These are phyloP conservation scores for Rubus parviflorus DNA, from an alignment of 306 rosid genomes.

Conservation along the genomic window DNA sequence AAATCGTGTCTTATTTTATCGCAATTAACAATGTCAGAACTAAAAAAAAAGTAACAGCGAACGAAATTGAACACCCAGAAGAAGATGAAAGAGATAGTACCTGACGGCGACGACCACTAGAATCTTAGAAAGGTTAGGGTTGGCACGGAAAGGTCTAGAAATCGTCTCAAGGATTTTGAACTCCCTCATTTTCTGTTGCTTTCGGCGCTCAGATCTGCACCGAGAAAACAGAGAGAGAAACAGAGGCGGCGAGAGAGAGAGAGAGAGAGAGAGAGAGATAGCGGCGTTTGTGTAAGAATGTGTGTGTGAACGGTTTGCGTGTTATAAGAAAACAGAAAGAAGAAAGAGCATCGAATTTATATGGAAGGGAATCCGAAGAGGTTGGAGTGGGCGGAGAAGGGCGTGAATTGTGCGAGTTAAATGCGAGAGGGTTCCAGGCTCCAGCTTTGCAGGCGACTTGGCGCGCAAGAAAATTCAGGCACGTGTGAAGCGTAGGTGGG, in stretches of 20 bases:
- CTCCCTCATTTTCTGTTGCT: conserved; percentile 40
- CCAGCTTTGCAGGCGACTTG: conserved; percentile 41
- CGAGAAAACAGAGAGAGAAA: conserved; percentile 7
- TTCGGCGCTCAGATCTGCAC: conserved; percentile 20
- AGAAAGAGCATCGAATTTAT: neutral
- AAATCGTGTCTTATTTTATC: neutral
- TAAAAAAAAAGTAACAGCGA: neutral
- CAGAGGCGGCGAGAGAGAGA: neutral
- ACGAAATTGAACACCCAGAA: neutral
- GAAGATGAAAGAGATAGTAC: conserved; percentile 30
- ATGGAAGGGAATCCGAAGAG: conserved; percentile 28
- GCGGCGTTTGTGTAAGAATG: neutral
- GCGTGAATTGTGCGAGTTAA: conserved; percentile 10
- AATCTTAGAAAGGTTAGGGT: conserved; percentile 51
- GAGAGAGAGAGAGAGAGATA: neutral
- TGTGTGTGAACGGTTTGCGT: neutral
- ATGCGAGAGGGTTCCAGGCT: neutral
- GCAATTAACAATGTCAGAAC: neutral
- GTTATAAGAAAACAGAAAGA: neutral
- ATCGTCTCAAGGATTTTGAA: conserved; percentile 38
- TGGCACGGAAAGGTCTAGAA: conserved; percentile 48
- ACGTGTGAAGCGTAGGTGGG: conserved; percentile 20
- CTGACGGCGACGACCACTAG: conserved; percentile 67
- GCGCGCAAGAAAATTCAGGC: conserved; percentile 37
- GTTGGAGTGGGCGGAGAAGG: conserved; percentile 23